Evolutionary conservation across 2,329 filamentous ascomycete genomes (phyloP).

Genomic region (Ceratocystis harringtonii): DNA sequence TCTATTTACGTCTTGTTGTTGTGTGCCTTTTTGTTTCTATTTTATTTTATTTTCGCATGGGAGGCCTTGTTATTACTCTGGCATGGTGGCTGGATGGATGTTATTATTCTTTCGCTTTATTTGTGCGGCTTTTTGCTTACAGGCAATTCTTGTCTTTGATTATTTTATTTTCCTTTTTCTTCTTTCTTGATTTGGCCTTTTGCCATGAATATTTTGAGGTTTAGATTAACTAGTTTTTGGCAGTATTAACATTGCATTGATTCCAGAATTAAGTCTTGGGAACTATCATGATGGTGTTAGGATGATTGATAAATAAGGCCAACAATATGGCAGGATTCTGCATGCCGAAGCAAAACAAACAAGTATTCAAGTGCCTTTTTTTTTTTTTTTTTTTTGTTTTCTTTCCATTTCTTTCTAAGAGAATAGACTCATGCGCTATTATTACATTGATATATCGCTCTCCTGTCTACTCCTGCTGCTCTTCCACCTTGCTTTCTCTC

Average conservation of each 20-base stretch:
- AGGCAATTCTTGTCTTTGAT: neutral
- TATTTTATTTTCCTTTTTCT: neutral
- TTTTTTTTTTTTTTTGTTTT: neutral
- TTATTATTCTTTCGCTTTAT: neutral
- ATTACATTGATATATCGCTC: neutral
- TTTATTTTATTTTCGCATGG: neutral
- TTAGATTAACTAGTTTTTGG: neutral
- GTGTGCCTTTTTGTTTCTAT: neutral
- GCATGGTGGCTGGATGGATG: neutral
- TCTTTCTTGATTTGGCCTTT: neutral
- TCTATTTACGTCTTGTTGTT: neutral
- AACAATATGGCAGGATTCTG: too few relatives aligned
- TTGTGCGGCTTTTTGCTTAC: neutral
- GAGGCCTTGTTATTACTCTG: neutral
- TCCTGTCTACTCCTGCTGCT: neutral
- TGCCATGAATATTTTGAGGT: neutral
- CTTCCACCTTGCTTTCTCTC: neutral
- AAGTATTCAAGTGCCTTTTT: neutral
- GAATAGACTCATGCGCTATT: neutral
- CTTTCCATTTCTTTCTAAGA: neutral
- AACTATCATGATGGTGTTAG: neutral
- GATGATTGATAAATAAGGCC: neutral
- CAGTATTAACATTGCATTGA: neutral
- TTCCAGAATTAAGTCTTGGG: neutral
- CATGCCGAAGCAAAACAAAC: too few relatives aligned